Base-by-base conservation (phyloP, 2,329 filamentous ascomycete species). In the Colletotrichum lupini region DNA sequence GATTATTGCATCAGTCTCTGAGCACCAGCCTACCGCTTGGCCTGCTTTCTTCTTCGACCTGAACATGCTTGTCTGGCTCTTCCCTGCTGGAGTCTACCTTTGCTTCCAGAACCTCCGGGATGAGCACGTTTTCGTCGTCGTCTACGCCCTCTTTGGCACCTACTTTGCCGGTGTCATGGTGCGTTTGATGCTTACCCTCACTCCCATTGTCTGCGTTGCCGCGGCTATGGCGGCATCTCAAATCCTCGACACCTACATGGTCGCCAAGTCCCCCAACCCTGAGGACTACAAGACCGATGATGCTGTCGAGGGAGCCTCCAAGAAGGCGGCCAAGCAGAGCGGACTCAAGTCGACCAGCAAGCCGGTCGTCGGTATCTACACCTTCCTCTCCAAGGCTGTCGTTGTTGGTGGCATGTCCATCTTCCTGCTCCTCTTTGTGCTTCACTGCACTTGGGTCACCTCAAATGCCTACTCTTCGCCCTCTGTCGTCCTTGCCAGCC, bases 161-260 rank as follows among this genome's bases (percentile, higher is more conserved):
- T 99, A 99, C 88, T 99, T 99, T 80, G 95, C 97, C 28, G 97
- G 97, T 82, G 97, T 99, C 85, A 99, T 99, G 97, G 97, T 99
- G 74, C 95, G 97, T 85, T 87, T 99, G 79, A 99, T 99, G 97
- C 90, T 99, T 75, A 99, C 97, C 0, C 87, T 99, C 77, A 99
- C 97, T 1, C 97, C 97, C 1, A 93, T 99, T 76, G 97, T 99
- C 63, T 99, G 97, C 83, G 95, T 98, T 77, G 93, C 97, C 55
- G 95, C 96, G 67, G 97, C 96, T 57, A 91, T 99, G 79, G 94
- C 95, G 19, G 86, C 95, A 55, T 98, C 97, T 22, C 91, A 93
- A 77, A 93, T 99, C 67, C 88, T 99, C 63, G 96, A 98, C 82
- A 94, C 92, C 16, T 99, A 97, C 83, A 85, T 98, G 71, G 87